Evolutionary conservation across 768 basidiomycete genomes (phyloP).

Genomic region (Cystofilobasidium bisporidii): DNA sequence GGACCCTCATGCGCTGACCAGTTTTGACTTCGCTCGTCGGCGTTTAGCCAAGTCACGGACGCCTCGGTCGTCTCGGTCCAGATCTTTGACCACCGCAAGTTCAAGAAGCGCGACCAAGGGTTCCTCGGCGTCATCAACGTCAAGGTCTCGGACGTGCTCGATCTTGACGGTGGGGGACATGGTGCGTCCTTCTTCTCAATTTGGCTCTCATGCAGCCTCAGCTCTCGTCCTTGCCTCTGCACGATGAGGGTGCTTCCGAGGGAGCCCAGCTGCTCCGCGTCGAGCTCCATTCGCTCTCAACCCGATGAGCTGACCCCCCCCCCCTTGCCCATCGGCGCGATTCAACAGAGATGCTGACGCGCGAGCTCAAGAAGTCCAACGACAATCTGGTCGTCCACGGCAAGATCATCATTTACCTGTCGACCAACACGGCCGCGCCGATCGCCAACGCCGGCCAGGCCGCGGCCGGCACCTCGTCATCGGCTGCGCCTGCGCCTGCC

Average conservation of each 20-base stretch:
- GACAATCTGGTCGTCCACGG: slow-evolving; percentile 97
- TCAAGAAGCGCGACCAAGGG: slow-evolving; percentile 95
- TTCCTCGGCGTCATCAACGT: slow-evolving; percentile 97
- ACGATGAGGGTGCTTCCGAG: no score
- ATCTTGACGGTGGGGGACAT: slow-evolving; percentile 84
- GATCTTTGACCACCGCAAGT: slow-evolving; percentile 98
- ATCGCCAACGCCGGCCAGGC: slow-evolving; percentile 68
- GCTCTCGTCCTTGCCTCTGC: no score
- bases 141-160: slow-evolving; percentile 76
- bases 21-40: not conserved
- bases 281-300: no score
- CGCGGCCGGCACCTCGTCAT: no score
- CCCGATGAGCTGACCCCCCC: no score
- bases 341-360: slow-evolving; percentile 79
- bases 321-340: not conserved
- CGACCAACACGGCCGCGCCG: slow-evolving; percentile 71
- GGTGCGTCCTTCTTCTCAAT: slow-evolving; percentile 49
- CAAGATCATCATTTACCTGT: slow-evolving; percentile 91
- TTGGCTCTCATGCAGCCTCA: no score
- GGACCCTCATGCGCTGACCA: no score
- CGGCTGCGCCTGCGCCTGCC: slow-evolving; percentile 28
- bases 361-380: slow-evolving; percentile 97
- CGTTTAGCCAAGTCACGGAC: slow-evolving; percentile 76
- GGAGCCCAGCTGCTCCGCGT: no score
- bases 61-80: slow-evolving; percentile 80